phyloP scores from a whole-genome alignment of 768 basidiomycete genomes.

The Polyporus arcularius region DNA sequence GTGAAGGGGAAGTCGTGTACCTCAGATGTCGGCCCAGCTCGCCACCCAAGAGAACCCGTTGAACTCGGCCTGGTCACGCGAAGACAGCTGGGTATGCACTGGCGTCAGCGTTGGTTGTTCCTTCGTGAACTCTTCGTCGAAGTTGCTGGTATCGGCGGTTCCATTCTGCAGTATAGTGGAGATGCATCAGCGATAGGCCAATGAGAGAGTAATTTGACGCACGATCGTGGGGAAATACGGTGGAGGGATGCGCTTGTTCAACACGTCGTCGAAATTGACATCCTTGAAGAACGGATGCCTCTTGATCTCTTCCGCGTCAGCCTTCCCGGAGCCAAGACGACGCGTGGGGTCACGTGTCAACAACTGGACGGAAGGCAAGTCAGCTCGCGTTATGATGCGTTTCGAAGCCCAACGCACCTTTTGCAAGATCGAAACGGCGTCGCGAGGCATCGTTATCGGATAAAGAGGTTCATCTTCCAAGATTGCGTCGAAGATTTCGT shows the following conservation, averaged over 20 bases:
- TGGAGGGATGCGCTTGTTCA: slow-evolving; percentile 95
- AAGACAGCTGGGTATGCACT: slow-evolving; percentile 89
- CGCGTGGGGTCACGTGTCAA: slow-evolving; percentile 89
- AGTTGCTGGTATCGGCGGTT: slow-evolving; percentile 88
- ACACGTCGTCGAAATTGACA: slow-evolving; percentile 94
- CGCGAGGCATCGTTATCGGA: slow-evolving; percentile 98
- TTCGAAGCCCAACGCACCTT: slow-evolving; percentile 54
- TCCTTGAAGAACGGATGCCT: slow-evolving; percentile 98
- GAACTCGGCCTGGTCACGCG: slow-evolving; percentile 93
- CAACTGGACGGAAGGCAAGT: slow-evolving; percentile 51
- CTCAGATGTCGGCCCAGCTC: slow-evolving; percentile 40
- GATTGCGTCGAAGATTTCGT: slow-evolving; percentile 99
- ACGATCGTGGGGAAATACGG: slow-evolving; percentile 98
- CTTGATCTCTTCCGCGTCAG: slow-evolving; percentile 97
- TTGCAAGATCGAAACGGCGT: slow-evolving; percentile 93
- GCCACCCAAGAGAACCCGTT: slow-evolving; percentile 91
- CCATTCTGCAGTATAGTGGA: slow-evolving; percentile 54
- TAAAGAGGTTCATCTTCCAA: slow-evolving; percentile 97
- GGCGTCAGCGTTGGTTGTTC: slow-evolving; percentile 98
- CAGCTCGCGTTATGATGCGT: neutral
- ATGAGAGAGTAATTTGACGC: slow-evolving; percentile 31
- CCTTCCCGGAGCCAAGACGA: slow-evolving; percentile 87
- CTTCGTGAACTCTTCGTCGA: slow-evolving; percentile 95
- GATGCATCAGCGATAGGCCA: neutral
- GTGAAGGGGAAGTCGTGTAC: slow-evolving; percentile 15